Evolutionary conservation across 2,329 filamentous ascomycete species (phyloP).

Genomic region (Beauveria australis): DNA sequence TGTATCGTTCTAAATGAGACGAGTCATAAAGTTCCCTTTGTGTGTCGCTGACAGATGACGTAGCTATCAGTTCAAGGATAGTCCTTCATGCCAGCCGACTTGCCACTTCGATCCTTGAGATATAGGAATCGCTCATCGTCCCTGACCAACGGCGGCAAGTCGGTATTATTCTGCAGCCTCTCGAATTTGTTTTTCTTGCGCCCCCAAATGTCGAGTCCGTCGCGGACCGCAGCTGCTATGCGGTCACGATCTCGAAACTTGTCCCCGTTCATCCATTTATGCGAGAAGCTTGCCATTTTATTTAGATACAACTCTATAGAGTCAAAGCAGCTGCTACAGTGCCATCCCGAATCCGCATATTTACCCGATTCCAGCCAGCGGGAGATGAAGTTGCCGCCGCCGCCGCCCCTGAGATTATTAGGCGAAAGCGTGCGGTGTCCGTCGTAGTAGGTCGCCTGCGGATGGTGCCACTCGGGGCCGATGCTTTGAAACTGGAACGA

Average conservation of each 20-base stretch:
- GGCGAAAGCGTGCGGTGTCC: slow-evolving; percentile 21
- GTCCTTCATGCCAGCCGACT: no score
- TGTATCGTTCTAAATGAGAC: no score
- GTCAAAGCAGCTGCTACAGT: slow-evolving; percentile 54
- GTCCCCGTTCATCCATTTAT: slow-evolving; percentile 19
- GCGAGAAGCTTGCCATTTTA: slow-evolving; percentile 50
- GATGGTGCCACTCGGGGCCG: slow-evolving; percentile 42
- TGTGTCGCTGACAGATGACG: no score
- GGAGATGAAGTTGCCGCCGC: not conserved
- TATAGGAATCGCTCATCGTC: no score
- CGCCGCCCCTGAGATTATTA: slow-evolving; percentile 27
- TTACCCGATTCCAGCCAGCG: slow-evolving; percentile 19
- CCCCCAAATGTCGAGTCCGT: no score
- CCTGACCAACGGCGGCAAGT: no score
- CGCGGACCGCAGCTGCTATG: no score
- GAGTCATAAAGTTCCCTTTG: no score
- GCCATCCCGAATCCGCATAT: slow-evolving; percentile 46
- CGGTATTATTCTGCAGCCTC: no score
- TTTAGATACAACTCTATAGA: slow-evolving; percentile 45
- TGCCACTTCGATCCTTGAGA: no score
- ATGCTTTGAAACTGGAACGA: slow-evolving; percentile 42
- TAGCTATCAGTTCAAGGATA: no score
- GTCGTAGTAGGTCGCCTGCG: slow-evolving; percentile 49
- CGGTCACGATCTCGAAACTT: not conserved
- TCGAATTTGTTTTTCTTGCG: no score